Base-by-base conservation (phyloP, 768 basidiomycete genomes). In the Ramaria sp. region DNA sequence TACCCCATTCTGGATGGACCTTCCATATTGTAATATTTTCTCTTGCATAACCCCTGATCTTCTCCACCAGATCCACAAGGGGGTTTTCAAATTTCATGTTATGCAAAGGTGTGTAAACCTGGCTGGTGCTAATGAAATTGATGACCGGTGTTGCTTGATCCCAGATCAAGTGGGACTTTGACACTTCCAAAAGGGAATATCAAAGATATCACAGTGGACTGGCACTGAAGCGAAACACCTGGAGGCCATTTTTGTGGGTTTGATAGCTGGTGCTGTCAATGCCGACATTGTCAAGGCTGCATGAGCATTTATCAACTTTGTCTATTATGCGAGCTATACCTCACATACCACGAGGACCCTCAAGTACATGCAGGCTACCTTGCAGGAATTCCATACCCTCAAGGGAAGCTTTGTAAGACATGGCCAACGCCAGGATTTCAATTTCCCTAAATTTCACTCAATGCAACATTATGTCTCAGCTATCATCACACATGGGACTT, bases 111-210 rank as follows among this genome's bases (percentile, higher is more conserved):
- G 52, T 24, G 56, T 51, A 5, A 37, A 59, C 5, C 41, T 57
- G 1, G 57, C 62, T 12, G 64, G 63, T 0, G 48, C 51, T 0
- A 59, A 62, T 3, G 73, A 74, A 51, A 59, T 78, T 39, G 77
- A 79, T 62, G 62, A 60, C 1, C 66, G 69, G 0, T 72, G 69
- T 58, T 61, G 63, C 7, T 50, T 61, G 1, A 63, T 76, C 47
- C 68, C 70, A 2, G 61, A 59, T 1, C 66, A 66, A 53, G 64
- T 64, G 24, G 64, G 66, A 0, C 61, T 76, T 1, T 70, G 71
- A 0, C 70, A 74, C 46, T 77, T 79, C 66, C 67, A 67, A 33
- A 71, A 70, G 7, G 76, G 76, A 0, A 75, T 79, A 19, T 72
- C 70, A 0, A 31, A 59, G 0, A 61, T 73, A 0, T 65, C 71